These are phyloP conservation scores for Talaromyces thailandensis DNA, from an alignment of 495 filamentous ascomycete species.

Conservation along the genomic window DNA sequence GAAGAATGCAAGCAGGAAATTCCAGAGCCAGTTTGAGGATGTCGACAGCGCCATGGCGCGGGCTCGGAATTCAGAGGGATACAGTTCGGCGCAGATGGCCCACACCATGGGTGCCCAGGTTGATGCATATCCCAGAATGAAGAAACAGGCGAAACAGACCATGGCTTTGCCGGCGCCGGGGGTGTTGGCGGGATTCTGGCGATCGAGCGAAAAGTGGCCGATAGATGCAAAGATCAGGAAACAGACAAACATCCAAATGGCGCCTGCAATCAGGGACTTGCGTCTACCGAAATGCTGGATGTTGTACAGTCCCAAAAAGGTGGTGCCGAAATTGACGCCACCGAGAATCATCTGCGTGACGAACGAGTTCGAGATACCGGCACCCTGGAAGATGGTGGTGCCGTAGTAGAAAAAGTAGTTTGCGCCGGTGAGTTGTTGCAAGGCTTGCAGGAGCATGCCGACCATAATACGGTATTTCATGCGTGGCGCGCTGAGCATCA, in stretches of 20 bases:
- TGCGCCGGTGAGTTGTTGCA: slow-evolving; percentile 43
- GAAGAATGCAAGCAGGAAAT: slow-evolving; percentile 75
- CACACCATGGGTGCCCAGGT: slow-evolving; percentile 82
- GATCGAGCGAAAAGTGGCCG: slow-evolving; percentile 55
- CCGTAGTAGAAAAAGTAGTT: slow-evolving; percentile 68
- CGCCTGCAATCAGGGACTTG: slow-evolving; percentile 57
- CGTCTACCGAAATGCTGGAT: slow-evolving; percentile 65
- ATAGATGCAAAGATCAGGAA: slow-evolving; percentile 65
- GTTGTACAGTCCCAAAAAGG: slow-evolving; percentile 61
- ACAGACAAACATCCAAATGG: slow-evolving; percentile 57
- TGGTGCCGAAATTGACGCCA: slow-evolving; percentile 63
- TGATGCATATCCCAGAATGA: slow-evolving; percentile 44
- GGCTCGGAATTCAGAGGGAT: slow-evolving; percentile 64
- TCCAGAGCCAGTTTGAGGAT: slow-evolving; percentile 77
- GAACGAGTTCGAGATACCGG: slow-evolving; percentile 61
- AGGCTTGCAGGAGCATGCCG: slow-evolving; percentile 58
- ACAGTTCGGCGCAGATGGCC: slow-evolving; percentile 71
- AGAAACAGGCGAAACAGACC: slow-evolving; percentile 66
- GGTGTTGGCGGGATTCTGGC: slow-evolving; percentile 40
- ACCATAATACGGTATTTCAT: slow-evolving; percentile 65
- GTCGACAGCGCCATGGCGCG: slow-evolving; percentile 67
- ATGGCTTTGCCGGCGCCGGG: slow-evolving; percentile 61
- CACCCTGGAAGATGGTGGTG: slow-evolving; percentile 61
- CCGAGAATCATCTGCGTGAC: slow-evolving; percentile 66
- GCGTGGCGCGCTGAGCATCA: slow-evolving; percentile 59